Conservation (phyloP, 2,329 filamentous ascomycete genomes). For the Colletotrichum somersetense region DNA sequence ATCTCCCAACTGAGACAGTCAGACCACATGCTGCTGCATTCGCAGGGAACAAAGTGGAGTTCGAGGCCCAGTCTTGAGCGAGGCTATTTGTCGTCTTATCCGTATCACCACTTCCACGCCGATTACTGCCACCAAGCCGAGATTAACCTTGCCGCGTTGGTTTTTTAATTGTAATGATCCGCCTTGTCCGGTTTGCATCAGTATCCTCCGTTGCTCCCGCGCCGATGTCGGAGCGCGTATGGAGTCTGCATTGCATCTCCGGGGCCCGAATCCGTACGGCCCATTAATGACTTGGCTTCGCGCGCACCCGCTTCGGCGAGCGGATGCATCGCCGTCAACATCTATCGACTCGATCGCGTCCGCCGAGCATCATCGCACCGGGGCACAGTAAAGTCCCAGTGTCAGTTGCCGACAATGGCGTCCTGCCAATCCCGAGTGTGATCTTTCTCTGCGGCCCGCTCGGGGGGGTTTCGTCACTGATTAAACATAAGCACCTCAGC, state of each 20-base stretch:
- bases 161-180: background rate
- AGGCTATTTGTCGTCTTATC: background rate
- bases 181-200: background rate
- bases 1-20: conserved; percentile 1
- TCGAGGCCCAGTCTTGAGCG: background rate
- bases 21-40: background rate
- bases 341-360: conserved; percentile 25
- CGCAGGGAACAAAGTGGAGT: background rate
- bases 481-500: background rate
- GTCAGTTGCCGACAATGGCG: background rate
- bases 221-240: conserved; percentile 4
- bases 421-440: background rate
- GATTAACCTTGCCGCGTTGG: background rate
- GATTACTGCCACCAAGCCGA: background rate
- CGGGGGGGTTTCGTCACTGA: background rate
- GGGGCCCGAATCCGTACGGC: too few species aligned
- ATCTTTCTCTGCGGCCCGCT: background rate
- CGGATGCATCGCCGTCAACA: conserved; percentile 16
- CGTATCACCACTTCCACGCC: background rate
- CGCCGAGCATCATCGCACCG: conserved; percentile 12
- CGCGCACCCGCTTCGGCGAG: conserved; percentile 18
- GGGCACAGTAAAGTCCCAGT: background rate
- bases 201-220: background rate
- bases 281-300: background rate
- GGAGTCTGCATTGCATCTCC: background rate